These are phyloP conservation scores for Metarhizium brunneum DNA, from an alignment of 2,329 filamentous ascomycete species.

Conservation along the genomic window DNA sequence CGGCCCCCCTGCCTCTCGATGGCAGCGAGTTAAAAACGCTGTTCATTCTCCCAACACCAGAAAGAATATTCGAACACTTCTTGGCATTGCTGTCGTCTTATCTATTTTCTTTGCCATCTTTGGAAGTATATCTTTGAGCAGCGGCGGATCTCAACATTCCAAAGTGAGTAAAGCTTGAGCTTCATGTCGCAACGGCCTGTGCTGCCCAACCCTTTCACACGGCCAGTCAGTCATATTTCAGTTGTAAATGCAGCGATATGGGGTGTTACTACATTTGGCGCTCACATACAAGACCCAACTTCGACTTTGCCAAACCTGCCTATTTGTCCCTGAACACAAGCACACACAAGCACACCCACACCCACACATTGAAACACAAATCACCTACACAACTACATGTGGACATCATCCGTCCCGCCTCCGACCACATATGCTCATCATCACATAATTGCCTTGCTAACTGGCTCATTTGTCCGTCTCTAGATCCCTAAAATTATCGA, in stretches of 20 bases:
- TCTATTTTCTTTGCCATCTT: conserved; percentile 18
- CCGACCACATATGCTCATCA: background rate
- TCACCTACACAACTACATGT: no score
- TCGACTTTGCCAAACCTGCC: no score
- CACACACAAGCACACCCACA: no score
- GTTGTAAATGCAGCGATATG: background rate
- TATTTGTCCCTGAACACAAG: no score
- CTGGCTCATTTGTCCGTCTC: background rate
- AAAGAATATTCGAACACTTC: conserved; percentile 18
- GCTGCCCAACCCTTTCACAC: background rate
- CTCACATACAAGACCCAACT: no score
- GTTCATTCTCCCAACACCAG: conserved; percentile 12
- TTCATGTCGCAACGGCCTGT: background rate
- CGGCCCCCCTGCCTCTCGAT: conserved; percentile 15
- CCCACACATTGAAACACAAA: no score
- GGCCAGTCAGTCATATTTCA: background rate
- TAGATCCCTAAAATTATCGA: conserved; percentile 14
- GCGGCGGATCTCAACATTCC: conserved; percentile 12
- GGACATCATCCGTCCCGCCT: background rate
- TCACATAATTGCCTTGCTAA: background rate
- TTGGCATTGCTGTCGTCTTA: conserved; percentile 23
- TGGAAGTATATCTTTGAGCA: conserved; percentile 10
- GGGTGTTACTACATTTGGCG: no score
- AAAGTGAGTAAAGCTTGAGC: conserved; percentile 18
- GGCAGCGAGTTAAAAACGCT: conserved; percentile 19